A percentile compares a stretch with the other conserved stretches of the same genome.
Conservation (phyloP, 2,329 filamentous ascomycete genomes). For the Colletotrichum sp. region DNA sequence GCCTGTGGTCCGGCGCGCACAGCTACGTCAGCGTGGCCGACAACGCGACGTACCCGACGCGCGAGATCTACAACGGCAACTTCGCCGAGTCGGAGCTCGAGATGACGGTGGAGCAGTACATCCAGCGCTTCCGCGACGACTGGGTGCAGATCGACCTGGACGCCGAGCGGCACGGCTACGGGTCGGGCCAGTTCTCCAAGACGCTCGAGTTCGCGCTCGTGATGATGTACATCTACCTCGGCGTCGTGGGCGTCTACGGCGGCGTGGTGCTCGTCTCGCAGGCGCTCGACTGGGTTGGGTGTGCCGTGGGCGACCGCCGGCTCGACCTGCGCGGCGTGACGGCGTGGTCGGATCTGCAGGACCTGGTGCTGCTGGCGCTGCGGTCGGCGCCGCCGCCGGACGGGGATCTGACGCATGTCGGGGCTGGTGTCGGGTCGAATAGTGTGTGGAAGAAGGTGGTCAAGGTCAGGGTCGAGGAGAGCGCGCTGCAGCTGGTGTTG, state of each 20-base stretch:
- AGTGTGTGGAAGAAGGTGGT: background rate
- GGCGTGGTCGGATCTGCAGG: background rate
- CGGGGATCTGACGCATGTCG: background rate
- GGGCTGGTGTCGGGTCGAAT: background rate
- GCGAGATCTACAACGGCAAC: background rate
- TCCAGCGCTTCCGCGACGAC: background rate
- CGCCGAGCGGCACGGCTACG: background rate
- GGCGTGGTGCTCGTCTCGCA: background rate
- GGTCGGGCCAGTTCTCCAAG: background rate
- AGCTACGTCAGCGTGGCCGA: background rate
- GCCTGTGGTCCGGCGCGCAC: background rate
- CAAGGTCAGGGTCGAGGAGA: background rate
- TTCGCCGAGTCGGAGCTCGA: background rate
- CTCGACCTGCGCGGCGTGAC: background rate
- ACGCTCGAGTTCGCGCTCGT: background rate
- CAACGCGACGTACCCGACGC: background rate
- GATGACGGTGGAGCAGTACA: background rate
- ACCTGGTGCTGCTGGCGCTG: background rate
- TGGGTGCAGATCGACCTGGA: background rate
- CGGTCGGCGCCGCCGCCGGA: background rate
- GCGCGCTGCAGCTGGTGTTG: background rate
- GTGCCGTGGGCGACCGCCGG: background rate
- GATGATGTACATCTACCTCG: conserved; percentile 7
- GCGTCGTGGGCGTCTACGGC: background rate
- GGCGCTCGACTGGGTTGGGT: background rate